Evolutionary conservation across 2,329 filamentous ascomycete species (phyloP), one percentile per base, ranked within the genome.

Genomic region (Plenodomus biglobosus): DNA sequence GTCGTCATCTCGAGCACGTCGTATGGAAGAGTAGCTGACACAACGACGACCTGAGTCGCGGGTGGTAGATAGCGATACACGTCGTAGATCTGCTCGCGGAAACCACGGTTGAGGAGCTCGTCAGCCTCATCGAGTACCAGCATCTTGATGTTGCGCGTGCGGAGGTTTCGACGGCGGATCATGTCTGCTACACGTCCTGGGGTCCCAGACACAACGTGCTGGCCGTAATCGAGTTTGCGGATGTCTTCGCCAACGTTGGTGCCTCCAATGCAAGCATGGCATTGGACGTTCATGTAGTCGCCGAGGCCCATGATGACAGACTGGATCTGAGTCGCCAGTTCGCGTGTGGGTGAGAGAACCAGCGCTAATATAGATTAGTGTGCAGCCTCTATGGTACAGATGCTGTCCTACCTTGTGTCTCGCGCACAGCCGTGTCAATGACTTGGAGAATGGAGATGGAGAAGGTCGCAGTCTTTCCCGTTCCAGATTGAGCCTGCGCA

Each of bases 241-340:
- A 99, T 99, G 70, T 99, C 94, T 72, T 97, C 94, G 63, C 94
- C 91, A 32, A 99, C 92, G 69, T 96, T 97, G 60, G 94, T 99
- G 52, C 94, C 94, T 61, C 94, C 94, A 66, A 99, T 97, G 75
- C 94, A 99, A 50, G 94, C 92, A 68, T 99, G 94, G 77, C 94
- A 99, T 76, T 99, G 92, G 3, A 99, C 90, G 70, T 96, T 96
- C 94, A 99, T 97, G 80, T 96, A 99, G 75, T 99, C 94, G 59
- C 94, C 94, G n/a, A 99, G 84, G n/a, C 94, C 94, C 85, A 97
- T 95, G 62, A 99, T 88, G 50, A 99, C 94, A 30, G 90, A 96
- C 76, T 99, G 94, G 58, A 99, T 99, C 76, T 99, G 94, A 21
- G 92, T 96, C 38, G 94, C 94, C 58, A 99, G 80, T 81, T 99